Evolutionary conservation across 1,284 basidiomycete genomes (phyloP).

Genomic region (Limonomyces culmigenus): DNA sequence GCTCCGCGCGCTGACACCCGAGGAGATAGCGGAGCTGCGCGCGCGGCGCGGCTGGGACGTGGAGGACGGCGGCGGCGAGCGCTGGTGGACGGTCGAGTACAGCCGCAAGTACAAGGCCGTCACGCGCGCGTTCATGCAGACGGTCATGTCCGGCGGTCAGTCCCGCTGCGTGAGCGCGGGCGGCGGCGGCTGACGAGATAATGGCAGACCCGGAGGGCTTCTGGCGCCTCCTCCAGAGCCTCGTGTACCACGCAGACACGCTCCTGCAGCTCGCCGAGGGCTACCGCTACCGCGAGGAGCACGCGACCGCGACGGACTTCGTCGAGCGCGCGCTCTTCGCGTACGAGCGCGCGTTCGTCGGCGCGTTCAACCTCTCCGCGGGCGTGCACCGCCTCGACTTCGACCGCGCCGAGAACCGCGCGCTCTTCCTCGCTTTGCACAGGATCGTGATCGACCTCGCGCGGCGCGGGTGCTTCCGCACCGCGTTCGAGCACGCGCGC

Average conservation of each 20-base stretch:
- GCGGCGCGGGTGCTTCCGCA: conserved; percentile 74
- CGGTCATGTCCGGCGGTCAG: conserved; percentile 66
- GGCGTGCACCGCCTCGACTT: conserved; percentile 79
- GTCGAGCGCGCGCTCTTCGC: conserved; percentile 79
- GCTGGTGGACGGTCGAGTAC: conserved; percentile 80
- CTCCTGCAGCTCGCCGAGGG: conserved; percentile 76
- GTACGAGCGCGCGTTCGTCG: conserved; percentile 75
- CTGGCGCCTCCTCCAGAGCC: conserved; percentile 33
- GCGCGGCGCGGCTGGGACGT: conserved; percentile 24
- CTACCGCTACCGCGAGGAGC: conserved; percentile 74
- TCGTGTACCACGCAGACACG: conserved; percentile 83
- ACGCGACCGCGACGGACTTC: conserved; percentile 70
- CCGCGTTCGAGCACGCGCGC: conserved; percentile 78
- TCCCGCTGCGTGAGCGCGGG: no score
- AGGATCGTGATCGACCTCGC: conserved; percentile 66
- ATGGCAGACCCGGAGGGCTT: conserved; percentile 61
- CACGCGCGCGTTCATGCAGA: conserved; percentile 66
- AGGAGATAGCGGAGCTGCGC: conserved; percentile 32
- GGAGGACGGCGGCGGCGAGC: conserved; percentile 44
- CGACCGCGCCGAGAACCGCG: conserved; percentile 69
- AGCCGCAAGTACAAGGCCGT: conserved; percentile 66
- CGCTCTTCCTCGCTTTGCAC: conserved; percentile 70
- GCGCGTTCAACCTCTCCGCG: conserved; percentile 66
- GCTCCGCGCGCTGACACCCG: conserved; percentile 34
- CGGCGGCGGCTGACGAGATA: not conserved